Evolutionary conservation across 140 eudicot genomes (phyloP), one percentile per base, ranked within the genome.

Genomic region (Bidens hawaiensis): DNA sequence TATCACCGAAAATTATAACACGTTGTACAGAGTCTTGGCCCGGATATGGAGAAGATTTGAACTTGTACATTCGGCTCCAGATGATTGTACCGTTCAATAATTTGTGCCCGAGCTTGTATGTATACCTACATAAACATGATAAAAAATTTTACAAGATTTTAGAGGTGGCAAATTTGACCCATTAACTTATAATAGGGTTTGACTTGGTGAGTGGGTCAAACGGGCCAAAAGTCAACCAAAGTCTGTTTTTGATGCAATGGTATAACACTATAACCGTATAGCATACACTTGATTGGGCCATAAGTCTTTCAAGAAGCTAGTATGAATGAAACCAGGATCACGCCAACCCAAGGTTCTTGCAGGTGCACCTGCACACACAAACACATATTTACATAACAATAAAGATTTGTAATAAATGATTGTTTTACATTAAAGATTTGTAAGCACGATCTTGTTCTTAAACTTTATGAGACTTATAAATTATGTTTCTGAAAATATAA

Each of bases 271-370:
- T n/a, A n/a, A n/a, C n/a, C n/a, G 16, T 15, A 60, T 19, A 55
- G 54, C 85, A 16, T 79, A 86, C 95, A 64, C 40, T 40, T 64
- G 41, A 43, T 80, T 86, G 26, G 95, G 95, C 95, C 95, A 86
- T 53, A 86, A 72, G 40, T 80, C 87, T 75, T 80, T 83, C 65
- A 86, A 62, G 73, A 77, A 83, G 56, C 95, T 69, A 36, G 85
- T 83, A 58, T 86, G 95, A 33, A 86, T 68, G 55, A 60, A 86
- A 5, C 90, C 95, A 38, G 95, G 90, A 75, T 86, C 90, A 59
- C 95, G 87, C 95, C 90, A 86, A 16, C 95, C 95, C 11, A 86
- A 81, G 7, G 95, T 83, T 65, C 90, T 68, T 62, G 95, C 95
- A 23, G 95, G 95, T 48, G 79, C 75, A 68, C 89, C 95, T 86